A percentile compares a stretch with the other conserved stretches of the same genome.
Evolutionary conservation across 2,329 filamentous ascomycete genomes (phyloP).

Genomic region (Xylariomycetidae sp.): DNA sequence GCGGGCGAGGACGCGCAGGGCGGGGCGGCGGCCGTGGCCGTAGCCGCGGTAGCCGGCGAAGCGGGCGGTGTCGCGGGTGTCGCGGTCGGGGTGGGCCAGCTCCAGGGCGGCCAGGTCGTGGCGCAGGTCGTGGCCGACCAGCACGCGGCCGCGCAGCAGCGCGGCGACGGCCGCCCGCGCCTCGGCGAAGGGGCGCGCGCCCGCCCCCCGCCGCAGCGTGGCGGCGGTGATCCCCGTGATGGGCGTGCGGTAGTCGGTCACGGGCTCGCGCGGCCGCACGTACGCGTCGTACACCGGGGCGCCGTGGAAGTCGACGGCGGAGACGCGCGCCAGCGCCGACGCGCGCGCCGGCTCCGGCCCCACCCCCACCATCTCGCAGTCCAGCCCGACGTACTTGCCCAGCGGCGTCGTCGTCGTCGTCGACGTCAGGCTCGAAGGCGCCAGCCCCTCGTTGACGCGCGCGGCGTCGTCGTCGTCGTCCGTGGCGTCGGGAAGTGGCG

Average conservation of each 20-base stretch:
- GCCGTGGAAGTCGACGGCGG: conserved; percentile 89
- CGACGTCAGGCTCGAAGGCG: conserved; percentile 52
- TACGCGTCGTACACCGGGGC: conserved; percentile 91
- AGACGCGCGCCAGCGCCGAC: conserved; percentile 78
- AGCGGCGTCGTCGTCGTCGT: conserved; percentile 29
- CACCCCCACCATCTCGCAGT: conserved; percentile 98
- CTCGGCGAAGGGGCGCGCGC: conserved; percentile 64
- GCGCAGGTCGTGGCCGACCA: conserved; percentile 66
- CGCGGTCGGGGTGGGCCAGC: conserved; percentile 2
- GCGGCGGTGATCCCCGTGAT: conserved; percentile 76
- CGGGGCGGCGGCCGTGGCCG: conserved; percentile 61
- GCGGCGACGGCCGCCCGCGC: conserved; percentile 68
- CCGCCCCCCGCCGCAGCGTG: conserved; percentile 50
- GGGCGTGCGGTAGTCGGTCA: conserved; percentile 85
- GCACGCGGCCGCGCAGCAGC: conserved; percentile 56
- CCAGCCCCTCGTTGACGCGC: conserved; percentile 58
- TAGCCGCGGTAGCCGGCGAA: conserved; percentile 68
- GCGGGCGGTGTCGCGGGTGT: conserved; percentile 67
- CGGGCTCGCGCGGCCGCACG: conserved; percentile 68
- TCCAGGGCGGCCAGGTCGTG: conserved; percentile 69
- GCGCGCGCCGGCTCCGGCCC: conserved; percentile 62
- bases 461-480: conserved; percentile 6
- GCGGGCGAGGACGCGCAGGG: conserved; percentile 52
- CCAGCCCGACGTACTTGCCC: conserved; percentile 87
- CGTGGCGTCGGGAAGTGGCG: conserved; percentile 1